phyloP scores from a whole-genome alignment of 768 basidiomycete genomes.

The Glaciozyma martinii region DNA sequence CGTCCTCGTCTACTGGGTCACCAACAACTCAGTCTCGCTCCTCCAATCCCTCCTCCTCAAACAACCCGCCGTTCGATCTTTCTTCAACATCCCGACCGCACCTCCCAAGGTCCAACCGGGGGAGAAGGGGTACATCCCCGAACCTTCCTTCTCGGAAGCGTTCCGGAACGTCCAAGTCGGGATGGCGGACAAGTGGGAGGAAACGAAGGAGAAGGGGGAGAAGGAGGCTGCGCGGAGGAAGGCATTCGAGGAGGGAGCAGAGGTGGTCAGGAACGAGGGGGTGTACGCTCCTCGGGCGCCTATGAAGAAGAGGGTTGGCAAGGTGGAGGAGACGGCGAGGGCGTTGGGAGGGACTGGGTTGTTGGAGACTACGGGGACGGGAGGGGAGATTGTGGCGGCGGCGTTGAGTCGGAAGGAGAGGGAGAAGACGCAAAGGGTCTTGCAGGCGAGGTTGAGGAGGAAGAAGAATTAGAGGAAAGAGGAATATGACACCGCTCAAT shows the following conservation, averaged over 20 bases:
- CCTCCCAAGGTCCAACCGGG: slow-evolving; percentile 29
- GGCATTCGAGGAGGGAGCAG: neutral
- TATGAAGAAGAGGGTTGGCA: neutral
- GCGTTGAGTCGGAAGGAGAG: neutral
- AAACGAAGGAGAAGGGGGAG: slow-evolving; percentile 16
- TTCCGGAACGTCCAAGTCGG: slow-evolving; percentile 23
- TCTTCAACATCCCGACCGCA: slow-evolving; percentile 34
- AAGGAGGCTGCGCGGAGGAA: neutral
- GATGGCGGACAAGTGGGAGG: slow-evolving; percentile 20
- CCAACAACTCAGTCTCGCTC: slow-evolving; percentile 49
- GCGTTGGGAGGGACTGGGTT: neutral
- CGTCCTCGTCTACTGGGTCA: slow-evolving; percentile 52
- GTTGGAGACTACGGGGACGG: neutral
- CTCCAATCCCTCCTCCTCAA: slow-evolving; percentile 50
- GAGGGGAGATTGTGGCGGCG: neutral
- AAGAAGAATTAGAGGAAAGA: neutral
- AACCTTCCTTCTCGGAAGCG: slow-evolving; percentile 28
- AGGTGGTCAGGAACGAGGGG: neutral
- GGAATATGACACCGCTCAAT: too few species aligned
- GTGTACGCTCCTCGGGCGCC: neutral
- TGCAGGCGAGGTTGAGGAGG: slow-evolving; percentile 2
- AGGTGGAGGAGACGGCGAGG: neutral
- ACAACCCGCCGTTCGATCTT: slow-evolving; percentile 42
- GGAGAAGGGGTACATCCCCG: slow-evolving; percentile 22
- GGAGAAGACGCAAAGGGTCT: neutral